These are phyloP conservation scores for Penstemon eatonii DNA, from an alignment of 257 asterid genomes.

Conservation along the genomic window DNA sequence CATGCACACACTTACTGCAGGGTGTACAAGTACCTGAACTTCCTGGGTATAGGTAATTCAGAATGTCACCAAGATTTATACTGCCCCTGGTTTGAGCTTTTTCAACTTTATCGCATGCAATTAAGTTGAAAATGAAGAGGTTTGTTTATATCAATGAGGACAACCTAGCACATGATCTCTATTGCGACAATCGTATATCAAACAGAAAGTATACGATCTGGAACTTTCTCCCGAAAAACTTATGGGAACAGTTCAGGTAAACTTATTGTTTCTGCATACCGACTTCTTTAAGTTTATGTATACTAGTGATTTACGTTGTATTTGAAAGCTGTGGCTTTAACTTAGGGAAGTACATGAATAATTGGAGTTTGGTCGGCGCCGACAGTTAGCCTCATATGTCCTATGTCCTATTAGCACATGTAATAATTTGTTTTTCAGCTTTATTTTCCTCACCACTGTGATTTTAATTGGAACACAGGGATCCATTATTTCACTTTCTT, in stretches of 20 bases:
- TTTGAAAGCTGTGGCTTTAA: conserved; percentile 1
- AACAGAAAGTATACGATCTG: conserved; percentile 88
- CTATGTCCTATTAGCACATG: conserved; percentile 20
- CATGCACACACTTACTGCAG: conserved; percentile 26
- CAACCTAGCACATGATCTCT: conserved; percentile 58
- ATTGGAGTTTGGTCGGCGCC: conserved; percentile 24
- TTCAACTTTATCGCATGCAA: conserved; percentile 29
- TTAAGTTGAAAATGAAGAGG: conserved; percentile 73
- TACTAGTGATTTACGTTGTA: conserved; percentile 9
- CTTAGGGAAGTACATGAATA: conserved; percentile 11
- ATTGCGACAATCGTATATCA: conserved; percentile 92
- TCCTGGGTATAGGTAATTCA: conserved; percentile 22
- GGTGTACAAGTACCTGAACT: conserved; percentile 24
- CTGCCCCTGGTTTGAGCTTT: conserved; percentile 33
- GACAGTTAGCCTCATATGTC: conserved; percentile 15
- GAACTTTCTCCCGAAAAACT: conserved; percentile 96
- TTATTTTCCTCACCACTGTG: conserved; percentile 4
- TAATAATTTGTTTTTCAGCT: background rate
- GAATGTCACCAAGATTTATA: conserved; percentile 22
- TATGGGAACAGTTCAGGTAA: conserved; percentile 99
- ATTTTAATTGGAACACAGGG: conserved; percentile 15
- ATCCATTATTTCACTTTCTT: conserved; percentile 14
- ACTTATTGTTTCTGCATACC: conserved; percentile 16
- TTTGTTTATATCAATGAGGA: conserved; percentile 84
- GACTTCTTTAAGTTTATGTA: conserved; percentile 11